Percentiles rank a stretch among this genome's conserved stretches.
These are phyloP conservation scores for Russula ochroleuca DNA, from an alignment of 768 basidiomycete species.

Conservation along the genomic window DNA sequence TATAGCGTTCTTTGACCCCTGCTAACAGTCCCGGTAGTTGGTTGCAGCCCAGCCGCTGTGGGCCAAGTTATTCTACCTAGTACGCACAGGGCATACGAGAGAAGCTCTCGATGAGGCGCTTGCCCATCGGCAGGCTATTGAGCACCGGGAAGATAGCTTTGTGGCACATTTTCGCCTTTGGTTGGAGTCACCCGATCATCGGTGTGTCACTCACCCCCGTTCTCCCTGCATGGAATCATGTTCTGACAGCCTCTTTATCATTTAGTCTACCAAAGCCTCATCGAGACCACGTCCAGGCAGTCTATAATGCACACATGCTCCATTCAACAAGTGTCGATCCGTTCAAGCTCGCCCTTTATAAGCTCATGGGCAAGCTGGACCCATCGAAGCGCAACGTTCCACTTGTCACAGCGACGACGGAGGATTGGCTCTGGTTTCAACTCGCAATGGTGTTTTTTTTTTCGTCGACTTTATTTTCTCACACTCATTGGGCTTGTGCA, in stretches of 20 bases:
- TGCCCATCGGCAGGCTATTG: slow-evolving; percentile 63
- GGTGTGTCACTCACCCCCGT: slow-evolving; percentile 41
- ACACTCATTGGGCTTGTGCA: slow-evolving; percentile 31
- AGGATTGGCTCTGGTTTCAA: slow-evolving; percentile 99
- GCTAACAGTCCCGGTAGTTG: slow-evolving; percentile 45
- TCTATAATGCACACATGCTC: slow-evolving; percentile 85
- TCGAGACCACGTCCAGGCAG: slow-evolving; percentile 73
- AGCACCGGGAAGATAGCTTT: slow-evolving; percentile 78
- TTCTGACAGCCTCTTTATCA: slow-evolving; percentile 5
- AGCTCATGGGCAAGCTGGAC: slow-evolving; percentile 91
- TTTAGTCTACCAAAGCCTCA: slow-evolving; percentile 64
- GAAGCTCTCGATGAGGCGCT: slow-evolving; percentile 79
- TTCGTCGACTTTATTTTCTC: not conserved
- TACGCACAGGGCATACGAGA: slow-evolving; percentile 75
- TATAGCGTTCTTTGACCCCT: not conserved
- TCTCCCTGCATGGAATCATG: not conserved
- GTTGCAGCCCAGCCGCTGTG: slow-evolving; percentile 86
- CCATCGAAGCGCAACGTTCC: slow-evolving; percentile 71
- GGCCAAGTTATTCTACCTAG: slow-evolving; percentile 90
- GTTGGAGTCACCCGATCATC: slow-evolving; percentile 75
- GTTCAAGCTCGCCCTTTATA: slow-evolving; percentile 94
- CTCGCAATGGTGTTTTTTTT: slow-evolving; percentile 63
- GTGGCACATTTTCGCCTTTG: slow-evolving; percentile 77
- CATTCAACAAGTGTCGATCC: slow-evolving; percentile 87
- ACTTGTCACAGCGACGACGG: slow-evolving; percentile 85